phyloP scores from a whole-genome alignment of 176 grass and related monocot species.

The Coix lacrymajobi region DNA sequence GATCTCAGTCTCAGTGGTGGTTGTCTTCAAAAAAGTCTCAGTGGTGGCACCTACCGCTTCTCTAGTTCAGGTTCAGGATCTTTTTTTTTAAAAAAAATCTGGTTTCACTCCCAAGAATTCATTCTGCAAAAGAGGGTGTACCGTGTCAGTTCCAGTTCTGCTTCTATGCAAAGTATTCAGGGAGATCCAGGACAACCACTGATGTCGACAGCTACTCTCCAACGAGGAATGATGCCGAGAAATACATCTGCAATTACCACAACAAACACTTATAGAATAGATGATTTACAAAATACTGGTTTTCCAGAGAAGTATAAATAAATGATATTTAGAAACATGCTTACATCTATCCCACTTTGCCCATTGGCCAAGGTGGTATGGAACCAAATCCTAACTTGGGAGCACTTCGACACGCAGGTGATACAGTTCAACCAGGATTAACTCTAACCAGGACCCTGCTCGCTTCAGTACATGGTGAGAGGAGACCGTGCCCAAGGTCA shows the following conservation, averaged over 20 bases:
- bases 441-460: too few relatives aligned
- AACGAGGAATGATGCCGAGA: not conserved
- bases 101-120: not conserved
- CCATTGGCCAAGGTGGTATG: too few relatives aligned
- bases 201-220: conserved; percentile 2
- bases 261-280: not conserved
- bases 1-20: too few relatives aligned
- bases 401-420: too few relatives aligned
- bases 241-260: not conserved
- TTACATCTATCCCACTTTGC: too few relatives aligned
- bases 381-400: too few relatives aligned
- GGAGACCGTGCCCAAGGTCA: too few relatives aligned
- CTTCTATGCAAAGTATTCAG: conserved; percentile 3
- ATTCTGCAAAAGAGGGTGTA: conserved; percentile 17
- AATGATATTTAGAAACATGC: too few relatives aligned
- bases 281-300: not conserved
- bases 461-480: too few relatives aligned
- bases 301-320: not conserved
- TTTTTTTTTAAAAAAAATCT: not conserved
- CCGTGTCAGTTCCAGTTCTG: conserved; percentile 14
- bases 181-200: not conserved
- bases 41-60: not conserved
- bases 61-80: not conserved
- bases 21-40: too few relatives aligned
- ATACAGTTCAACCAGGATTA: too few relatives aligned